Conservation (phyloP, 306 rosid species). For the Trifolium dubium region DNA sequence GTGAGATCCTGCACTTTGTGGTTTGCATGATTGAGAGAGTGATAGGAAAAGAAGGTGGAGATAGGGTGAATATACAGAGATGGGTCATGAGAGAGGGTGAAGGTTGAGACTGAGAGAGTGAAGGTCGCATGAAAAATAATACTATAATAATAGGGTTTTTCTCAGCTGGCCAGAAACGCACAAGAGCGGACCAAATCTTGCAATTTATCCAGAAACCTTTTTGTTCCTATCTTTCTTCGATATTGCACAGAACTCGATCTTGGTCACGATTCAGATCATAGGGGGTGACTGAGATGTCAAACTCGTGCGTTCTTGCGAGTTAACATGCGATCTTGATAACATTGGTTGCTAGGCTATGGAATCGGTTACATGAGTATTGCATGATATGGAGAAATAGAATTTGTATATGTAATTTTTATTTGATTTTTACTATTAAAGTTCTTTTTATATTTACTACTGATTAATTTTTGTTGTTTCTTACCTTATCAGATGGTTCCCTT, state of each 20-base stretch:
- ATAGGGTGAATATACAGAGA: neutral
- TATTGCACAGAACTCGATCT: neutral
- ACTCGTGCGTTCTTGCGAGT: neutral
- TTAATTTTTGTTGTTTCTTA: conserved; percentile 40
- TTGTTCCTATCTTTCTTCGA: neutral
- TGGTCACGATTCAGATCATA: neutral
- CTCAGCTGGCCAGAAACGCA: neutral
- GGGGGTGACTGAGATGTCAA: conserved; percentile 1
- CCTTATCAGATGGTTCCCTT: conserved; percentile 91
- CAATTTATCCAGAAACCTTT: neutral
- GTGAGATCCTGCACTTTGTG: neutral
- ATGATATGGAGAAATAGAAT: conserved; percentile 8
- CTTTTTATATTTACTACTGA: conserved; percentile 26
- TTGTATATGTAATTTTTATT: neutral
- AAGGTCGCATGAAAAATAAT: neutral
- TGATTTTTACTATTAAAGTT: conserved; percentile 2
- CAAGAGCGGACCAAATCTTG: neutral
- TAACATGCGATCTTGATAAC: neutral
- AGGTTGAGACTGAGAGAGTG: neutral
- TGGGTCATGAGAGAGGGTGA: neutral
- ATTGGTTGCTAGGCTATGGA: conserved; percentile 13
- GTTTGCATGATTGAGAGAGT: neutral
- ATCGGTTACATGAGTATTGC: conserved; percentile 14
- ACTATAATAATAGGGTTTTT: neutral
- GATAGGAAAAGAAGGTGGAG: neutral